Conservation (phyloP, 2,329 filamentous ascomycete genomes). For the Akanthomyces dipterigenus region DNA sequence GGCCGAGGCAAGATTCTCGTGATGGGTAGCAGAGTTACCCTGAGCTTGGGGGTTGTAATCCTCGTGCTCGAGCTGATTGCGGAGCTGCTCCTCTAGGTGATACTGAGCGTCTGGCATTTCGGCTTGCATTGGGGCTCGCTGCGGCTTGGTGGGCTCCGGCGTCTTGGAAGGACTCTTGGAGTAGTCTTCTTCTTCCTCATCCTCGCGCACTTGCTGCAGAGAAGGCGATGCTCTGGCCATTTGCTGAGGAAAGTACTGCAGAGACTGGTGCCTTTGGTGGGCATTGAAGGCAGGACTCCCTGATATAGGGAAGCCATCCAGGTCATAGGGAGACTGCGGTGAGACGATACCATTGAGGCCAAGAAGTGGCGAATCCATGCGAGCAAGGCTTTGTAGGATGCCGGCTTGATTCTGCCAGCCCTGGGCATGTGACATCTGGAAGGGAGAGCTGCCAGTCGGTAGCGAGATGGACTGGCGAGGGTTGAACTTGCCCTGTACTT, state of each 20-base stretch:
- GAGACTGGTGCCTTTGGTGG: slow-evolving; percentile 52
- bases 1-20: slow-evolving; percentile 20
- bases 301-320: slow-evolving; percentile 40
- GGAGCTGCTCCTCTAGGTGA: slow-evolving; percentile 72
- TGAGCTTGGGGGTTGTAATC: slow-evolving; percentile 62
- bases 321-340: slow-evolving; percentile 56
- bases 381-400: slow-evolving; percentile 45
- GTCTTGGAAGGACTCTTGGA: slow-evolving; percentile 48
- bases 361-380: slow-evolving; percentile 59
- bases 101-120: slow-evolving; percentile 84
- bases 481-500: slow-evolving; percentile 53
- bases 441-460: slow-evolving; percentile 57
- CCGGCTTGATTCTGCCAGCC: slow-evolving; percentile 53
- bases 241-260: slow-evolving; percentile 52
- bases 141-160: slow-evolving; percentile 40
- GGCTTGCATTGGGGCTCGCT: slow-evolving; percentile 68
- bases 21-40: slow-evolving; percentile 20
- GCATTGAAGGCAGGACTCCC: slow-evolving; percentile 35
- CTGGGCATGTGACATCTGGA: slow-evolving; percentile 56
- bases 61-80: slow-evolving; percentile 71
- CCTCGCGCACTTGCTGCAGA: slow-evolving; percentile 67
- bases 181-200: slow-evolving; percentile 52
- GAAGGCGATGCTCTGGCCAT: slow-evolving; percentile 51
- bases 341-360: slow-evolving; percentile 52
- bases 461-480: slow-evolving; percentile 67